Base-by-base conservation (phyloP, 129 eudicot genomes). In the Chrysanthemum seticuspe region DNA sequence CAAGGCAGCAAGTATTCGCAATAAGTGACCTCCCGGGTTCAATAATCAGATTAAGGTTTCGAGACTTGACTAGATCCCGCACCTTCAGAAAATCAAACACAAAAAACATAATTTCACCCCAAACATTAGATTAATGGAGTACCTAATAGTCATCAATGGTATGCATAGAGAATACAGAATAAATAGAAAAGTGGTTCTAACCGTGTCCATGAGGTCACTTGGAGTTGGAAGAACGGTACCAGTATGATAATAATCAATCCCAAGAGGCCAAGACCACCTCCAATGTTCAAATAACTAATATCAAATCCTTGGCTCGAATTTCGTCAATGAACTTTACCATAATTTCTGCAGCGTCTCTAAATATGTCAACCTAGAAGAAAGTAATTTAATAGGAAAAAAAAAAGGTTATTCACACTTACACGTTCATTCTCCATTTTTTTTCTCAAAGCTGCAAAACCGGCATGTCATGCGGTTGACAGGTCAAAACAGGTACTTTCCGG, bases 221-320 rank as follows among this genome's bases (percentile, higher is more conserved):
- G 98, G 98, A 23, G 90, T 74, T 4, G 98, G 96, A 85, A 92
- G 92, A 21, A 89, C 76, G 40, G 98, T 92, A 70, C 98, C 96
- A 1, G 88, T 76, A 66, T 89, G 98, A 82, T 92, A 79, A 74
- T 92, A 92, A 75, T 92, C 98, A 2, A 92, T 92, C 67, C 96
- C 96, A 8, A n/a, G n/a, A n/a, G n/a, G n/a, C n/a, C n/a, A n/a
- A 92, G 78, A 68, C 98, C 98, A 71, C 96, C 98, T 82, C 98
- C 98, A 56, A 89, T 92, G 80, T 92, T 92, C 67, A 92, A 86
- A 85, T 85, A 85, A 82, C 82, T 83, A 78, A 92, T 89, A 62
- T 92, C 92, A 79, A 92, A 92, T 44, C 96, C 98, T 75, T 92
- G 95, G 83, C 67, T 55, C 95, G 96, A 67, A 92, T 92, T 80